Conservation (phyloP, 177 flowering plant genomes). For the Vitis hybrid region DNA sequence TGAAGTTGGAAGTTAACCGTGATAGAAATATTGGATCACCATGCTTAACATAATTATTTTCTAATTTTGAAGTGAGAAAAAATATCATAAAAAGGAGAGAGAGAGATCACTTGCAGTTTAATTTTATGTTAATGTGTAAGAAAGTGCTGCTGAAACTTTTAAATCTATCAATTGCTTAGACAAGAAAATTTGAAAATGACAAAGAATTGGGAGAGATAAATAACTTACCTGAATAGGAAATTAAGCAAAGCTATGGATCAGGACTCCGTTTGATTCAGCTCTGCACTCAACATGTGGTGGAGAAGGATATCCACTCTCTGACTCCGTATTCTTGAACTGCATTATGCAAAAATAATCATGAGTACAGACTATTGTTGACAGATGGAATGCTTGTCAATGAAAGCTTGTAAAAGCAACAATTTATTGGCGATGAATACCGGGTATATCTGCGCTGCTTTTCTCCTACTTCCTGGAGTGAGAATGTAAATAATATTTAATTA, state of each 20-base stretch:
- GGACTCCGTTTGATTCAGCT: conserved; percentile 37
- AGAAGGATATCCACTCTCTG: conserved; percentile 80
- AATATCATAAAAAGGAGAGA: too few species aligned
- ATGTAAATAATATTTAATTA: background rate
- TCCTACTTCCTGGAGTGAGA: conserved; percentile 34
- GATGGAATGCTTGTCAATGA: background rate
- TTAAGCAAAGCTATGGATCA: conserved; percentile 15
- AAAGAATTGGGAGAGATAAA: background rate
- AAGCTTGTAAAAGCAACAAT: background rate
- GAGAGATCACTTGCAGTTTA: too few species aligned
- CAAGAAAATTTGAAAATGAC: background rate
- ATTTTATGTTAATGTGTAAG: too few species aligned
- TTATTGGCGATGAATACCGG: conserved; percentile 37
- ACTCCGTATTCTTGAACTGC: conserved; percentile 79
- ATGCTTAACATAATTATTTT: too few species aligned
- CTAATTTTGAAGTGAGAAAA: too few species aligned
- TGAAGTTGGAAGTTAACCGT: too few species aligned
- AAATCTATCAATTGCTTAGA: too few species aligned
- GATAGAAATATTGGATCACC: too few species aligned
- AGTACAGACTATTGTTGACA: background rate
- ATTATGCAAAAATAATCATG: background rate
- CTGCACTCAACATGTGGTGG: conserved; percentile 80
- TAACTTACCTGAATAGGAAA: conserved; percentile 6
- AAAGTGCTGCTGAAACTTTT: too few species aligned
- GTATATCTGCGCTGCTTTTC: conserved; percentile 31